Evolutionary conservation across 768 basidiomycete genomes (phyloP), one percentile per base, ranked within the genome.

Genomic region (Leccinellum albellum): DNA sequence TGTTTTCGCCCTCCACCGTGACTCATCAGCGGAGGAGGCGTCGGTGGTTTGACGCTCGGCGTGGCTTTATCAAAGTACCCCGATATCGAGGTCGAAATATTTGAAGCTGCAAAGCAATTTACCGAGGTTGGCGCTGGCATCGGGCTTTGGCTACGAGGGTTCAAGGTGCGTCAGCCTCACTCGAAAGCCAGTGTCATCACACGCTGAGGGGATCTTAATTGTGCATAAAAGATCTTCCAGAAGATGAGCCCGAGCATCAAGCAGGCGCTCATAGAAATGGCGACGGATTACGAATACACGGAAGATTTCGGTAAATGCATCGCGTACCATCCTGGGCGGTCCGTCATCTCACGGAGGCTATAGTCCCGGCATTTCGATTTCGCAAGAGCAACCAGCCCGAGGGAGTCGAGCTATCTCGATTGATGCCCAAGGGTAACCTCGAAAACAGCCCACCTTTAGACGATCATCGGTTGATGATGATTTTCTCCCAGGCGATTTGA

Each of bases 71-170:
- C 68, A 15, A 65, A 64, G 50, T 81, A 78, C 63, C 76, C 77
- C 1, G 78, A 84, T 57, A 82, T 86, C 28, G 79, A 83, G 32
- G 75, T 85, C 44, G 77, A 80, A 51, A 68, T 86, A 26, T 86
- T 79, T 55, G 85, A 87, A 72, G 76, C 74, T 78, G 83, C 29
- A 63, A 66, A n/a, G 37, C 70, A 77, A 52, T 76, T 85, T 42
- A 68, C 75, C 24, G 84, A 85, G 67, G 46, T 84, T 26, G 85
- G 85, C 17, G 84, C 83, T 20, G 85, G 85, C 17, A 76, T 86
- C 52, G 82, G 80, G 6, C 63, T 73, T 46, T 79, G 75, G 76
- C 73, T 70, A 12, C 69, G 78, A 17, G 59, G 23, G 29, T 54
- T 70, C 63, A 56, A 64, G 70, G 74, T 72, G 23, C 23, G 23